Evolutionary conservation across 306 rosid genomes (phyloP).

Genomic region (Adenanthera pavonina): DNA sequence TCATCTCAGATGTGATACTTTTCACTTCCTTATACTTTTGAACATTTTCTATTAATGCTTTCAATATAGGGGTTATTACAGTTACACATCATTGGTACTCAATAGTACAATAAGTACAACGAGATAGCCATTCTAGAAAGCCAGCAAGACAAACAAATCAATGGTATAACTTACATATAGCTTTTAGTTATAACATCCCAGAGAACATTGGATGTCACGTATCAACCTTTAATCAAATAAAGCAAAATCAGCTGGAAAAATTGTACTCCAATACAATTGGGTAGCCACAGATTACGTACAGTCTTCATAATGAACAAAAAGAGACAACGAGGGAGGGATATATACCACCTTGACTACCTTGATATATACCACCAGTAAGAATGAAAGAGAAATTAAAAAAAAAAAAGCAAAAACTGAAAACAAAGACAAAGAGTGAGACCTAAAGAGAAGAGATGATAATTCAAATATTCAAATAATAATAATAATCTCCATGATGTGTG

Average conservation of each 20-base stretch:
- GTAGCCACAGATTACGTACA: not conserved
- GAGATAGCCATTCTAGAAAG: constrained; percentile 18
- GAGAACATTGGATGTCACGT: not conserved
- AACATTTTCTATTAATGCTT: not conserved
- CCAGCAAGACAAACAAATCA: constrained; percentile 11
- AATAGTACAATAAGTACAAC: not conserved
- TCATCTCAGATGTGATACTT: constrained; percentile 1
- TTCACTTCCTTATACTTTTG: constrained; percentile 16
- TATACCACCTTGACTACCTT: too few relatives aligned
- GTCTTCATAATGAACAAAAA: not conserved
- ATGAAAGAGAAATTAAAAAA: not conserved
- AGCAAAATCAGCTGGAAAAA: not conserved
- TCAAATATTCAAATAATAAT: constrained; percentile 27
- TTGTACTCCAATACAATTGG: not conserved
- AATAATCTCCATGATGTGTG: not conserved
- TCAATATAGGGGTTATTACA: not conserved
- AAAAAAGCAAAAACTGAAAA: not conserved
- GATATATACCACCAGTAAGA: not conserved
- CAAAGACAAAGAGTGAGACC: not conserved
- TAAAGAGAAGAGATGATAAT: not conserved
- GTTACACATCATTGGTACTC: not conserved
- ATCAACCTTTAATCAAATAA: constrained; percentile 1
- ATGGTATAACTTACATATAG: not conserved
- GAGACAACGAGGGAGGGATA: not conserved
- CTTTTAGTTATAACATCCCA: not conserved